These are phyloP conservation scores for Bothriochloa decipiens DNA, from an alignment of 176 grass and related monocot species.

Conservation along the genomic window DNA sequence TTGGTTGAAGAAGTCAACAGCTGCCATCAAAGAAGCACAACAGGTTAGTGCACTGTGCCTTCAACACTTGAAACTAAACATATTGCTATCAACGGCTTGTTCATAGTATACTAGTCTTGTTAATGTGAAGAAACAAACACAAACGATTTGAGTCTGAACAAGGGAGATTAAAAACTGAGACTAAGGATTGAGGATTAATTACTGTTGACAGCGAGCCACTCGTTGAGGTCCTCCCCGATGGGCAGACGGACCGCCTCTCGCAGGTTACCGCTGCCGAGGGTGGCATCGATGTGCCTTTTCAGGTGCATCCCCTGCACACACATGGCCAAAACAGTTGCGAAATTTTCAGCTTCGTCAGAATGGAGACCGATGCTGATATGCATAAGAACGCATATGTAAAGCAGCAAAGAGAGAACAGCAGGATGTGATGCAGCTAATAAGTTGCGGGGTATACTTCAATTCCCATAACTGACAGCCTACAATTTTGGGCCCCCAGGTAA, in stretches of 20 bases:
- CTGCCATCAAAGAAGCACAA: conserved; percentile 47
- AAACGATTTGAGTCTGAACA: background rate
- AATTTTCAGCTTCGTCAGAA: conserved; percentile 19
- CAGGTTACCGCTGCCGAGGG: conserved; percentile 77
- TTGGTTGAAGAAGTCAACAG: conserved; percentile 98
- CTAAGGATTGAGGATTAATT: background rate
- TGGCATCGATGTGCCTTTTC: conserved; percentile 87
- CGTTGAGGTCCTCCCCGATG: conserved; percentile 78
- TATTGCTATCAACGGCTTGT: background rate
- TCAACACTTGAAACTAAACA: background rate
- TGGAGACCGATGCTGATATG: background rate
- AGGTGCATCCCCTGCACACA: conserved; percentile 65
- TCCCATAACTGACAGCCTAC: background rate
- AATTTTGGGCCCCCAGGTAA: background rate
- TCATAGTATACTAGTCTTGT: background rate
- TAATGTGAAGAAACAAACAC: background rate
- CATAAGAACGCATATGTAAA: too few relatives aligned
- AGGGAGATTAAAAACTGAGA: too few relatives aligned
- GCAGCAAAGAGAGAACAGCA: background rate
- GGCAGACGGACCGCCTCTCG: conserved; percentile 83
- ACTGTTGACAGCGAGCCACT: conserved; percentile 97
- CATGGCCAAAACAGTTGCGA: background rate
- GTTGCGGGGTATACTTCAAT: background rate
- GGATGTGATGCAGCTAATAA: background rate
- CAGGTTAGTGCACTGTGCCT: background rate